These are phyloP conservation scores for Recurvomyces mirabilis DNA, from an alignment of 495 filamentous ascomycete species.

Conservation along the genomic window DNA sequence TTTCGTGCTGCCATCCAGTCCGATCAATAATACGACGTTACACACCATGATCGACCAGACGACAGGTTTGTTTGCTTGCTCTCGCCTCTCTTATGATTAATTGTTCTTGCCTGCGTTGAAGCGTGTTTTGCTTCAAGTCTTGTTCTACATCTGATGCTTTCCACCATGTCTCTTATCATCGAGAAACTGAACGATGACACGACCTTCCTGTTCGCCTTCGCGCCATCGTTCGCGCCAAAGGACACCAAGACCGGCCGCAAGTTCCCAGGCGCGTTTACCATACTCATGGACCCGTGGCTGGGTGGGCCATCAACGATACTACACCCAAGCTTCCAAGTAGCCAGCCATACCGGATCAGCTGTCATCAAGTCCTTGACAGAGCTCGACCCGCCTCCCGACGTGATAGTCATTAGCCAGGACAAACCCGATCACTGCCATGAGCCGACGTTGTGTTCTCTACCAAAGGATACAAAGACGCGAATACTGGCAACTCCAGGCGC, in stretches of 20 bases:
- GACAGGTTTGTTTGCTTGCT: no score
- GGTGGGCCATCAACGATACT: conserved; percentile 48
- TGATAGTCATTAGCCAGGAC: conserved; percentile 58
- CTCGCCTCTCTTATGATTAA: no score
- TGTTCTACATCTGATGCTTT: no score
- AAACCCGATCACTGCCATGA: conserved; percentile 63
- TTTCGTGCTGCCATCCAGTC: no score
- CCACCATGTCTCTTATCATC: conserved; percentile 54
- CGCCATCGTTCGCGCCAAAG: conserved; percentile 33
- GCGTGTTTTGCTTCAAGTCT: no score
- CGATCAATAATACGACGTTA: no score
- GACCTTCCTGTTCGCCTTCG: conserved; percentile 56
- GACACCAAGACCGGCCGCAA: conserved; percentile 29
- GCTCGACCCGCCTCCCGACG: conserved; percentile 47
- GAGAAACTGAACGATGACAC: conserved; percentile 60
- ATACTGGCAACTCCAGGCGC: conserved; percentile 57
- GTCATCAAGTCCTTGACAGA: conserved; percentile 50
- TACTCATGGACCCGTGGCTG: conserved; percentile 65
- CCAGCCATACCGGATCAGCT: conserved; percentile 41
- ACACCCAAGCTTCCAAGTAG: conserved; percentile 49
- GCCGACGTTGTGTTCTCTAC: conserved; percentile 52
- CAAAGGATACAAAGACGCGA: conserved; percentile 39
- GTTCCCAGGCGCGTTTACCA: conserved; percentile 43
- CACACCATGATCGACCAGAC: no score
- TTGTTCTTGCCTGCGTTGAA: no score